Base-by-base conservation (phyloP, 441 rosid genomes). In the Pelargonium citronellum region DNA sequence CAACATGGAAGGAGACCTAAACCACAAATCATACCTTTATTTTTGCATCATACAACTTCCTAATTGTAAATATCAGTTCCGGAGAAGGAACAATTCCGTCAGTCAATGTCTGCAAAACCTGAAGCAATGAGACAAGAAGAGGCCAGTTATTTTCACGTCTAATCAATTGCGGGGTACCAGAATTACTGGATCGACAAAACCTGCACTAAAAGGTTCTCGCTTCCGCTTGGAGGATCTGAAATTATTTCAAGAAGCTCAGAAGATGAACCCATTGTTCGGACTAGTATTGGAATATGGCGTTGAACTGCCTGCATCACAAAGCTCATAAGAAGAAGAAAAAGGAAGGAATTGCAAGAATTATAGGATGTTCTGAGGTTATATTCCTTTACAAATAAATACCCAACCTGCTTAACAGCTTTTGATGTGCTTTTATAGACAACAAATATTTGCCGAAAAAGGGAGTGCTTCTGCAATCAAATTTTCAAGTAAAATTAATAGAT, bases 221-320 rank as follows among this genome's bases (percentile, higher is more conserved):
- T 92, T 82, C 97, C 99, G 83, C 63, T 77, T 20, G 98, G 97
- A 76, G 97, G 97, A 79, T 95, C 98, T 66, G 96, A 85, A 74
- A 95, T 86, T 76, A 95, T 89, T 83, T 84, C 88, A 80, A 95
- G 98, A 77, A 91, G 97, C 73, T 85, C 94, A 47, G 89, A 73
- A 34, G 99, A 95, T 22, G 96, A 79, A 47, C 99, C 98, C 87
- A 92, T 95, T 11, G 99, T 95, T 47, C 98, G 99, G 73, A 92
- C 92, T 70, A 95, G 86, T 71, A 91, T 87, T 10, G 98, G 99
- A 72, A 90, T 86, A 74, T 95, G 99, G 71, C 79, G 93, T 72
- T 87, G 89, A 73, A 92, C 87, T 70, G 97, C 99, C 99, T 95
- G 92, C 80, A 83, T 55, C 76, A 76, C 39, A 68, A 63, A 76